Base-by-base conservation (phyloP, 805 yeast species). In the Candida piceae region DNA sequence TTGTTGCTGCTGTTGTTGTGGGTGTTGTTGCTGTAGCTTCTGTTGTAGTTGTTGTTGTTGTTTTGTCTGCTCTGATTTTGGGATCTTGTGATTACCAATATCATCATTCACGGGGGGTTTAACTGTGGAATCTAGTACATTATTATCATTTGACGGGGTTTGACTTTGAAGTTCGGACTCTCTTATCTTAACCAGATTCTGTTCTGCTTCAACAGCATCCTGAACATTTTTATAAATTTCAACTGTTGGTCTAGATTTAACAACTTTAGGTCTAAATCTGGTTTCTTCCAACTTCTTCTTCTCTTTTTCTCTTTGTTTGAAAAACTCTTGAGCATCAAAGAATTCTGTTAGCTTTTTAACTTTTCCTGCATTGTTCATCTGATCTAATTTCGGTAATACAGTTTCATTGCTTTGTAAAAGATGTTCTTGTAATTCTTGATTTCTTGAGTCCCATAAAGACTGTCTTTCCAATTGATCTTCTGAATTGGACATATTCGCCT, bases 171-270 rank as follows among this genome's bases (percentile, higher is more conserved):
- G 16, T n/a, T 29, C 34, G n/a, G 26, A 31, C 25, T 45, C 45
- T 29, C 38, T 39, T 35, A 30, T 32, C 27, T 24, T 40, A 9
- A 27, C 22, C 16, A 38, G 22, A 23, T 36, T 40, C 35, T 78
- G 46, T 27, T 63, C 68, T 4, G 62, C 67, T 38, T 76, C 83
- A 6, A 87, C 93, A 1, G 94, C 96, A 61, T 89, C 97, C 41
- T 81, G 79, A 10, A 85, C 93, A 52, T 85, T 81, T 47, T 86
- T 80, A 55, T 84, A 93, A 18, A 93, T 83, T 49, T 89, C 96
- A 16, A 89, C 97, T 38, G 86, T 82, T 0, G 98, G 97, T 41
- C 75, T 80, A 1, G 93, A 78, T 2, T 79, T 74, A 17, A 78
- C 76, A 34, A 86, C 74, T 6, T 93, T 88, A 0, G 90, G 86